These are phyloP conservation scores for Microdochium trichocladiopsis DNA, from an alignment of 2,329 filamentous ascomycete species.

Conservation along the genomic window DNA sequence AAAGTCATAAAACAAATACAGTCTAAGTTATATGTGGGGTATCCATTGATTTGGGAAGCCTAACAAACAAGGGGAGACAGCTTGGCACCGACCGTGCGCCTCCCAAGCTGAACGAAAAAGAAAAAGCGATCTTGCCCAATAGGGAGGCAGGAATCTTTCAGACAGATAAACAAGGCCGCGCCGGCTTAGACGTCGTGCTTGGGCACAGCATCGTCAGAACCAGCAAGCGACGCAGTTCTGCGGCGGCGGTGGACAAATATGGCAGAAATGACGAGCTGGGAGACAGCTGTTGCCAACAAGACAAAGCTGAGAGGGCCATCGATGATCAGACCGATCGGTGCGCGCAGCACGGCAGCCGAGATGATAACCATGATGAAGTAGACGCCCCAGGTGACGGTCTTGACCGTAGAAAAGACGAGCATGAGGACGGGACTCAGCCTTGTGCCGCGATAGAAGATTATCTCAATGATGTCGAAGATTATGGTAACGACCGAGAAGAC, in stretches of 20 bases:
- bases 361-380: conserved; percentile 6
- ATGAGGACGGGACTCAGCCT: conserved; percentile 6
- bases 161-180: too few species aligned
- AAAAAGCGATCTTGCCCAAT: too few species aligned
- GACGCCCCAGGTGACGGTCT: conserved; percentile 8
- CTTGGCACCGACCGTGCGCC: too few species aligned
- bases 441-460: conserved; percentile 4
- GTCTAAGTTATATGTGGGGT: too few species aligned
- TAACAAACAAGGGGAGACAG: too few species aligned
- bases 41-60: too few species aligned
- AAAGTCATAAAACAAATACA: too few species aligned
- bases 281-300: conserved; percentile 4
- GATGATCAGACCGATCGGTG: neutral
- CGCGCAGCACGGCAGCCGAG: neutral
- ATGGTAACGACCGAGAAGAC: conserved; percentile 6
- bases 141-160: too few species aligned
- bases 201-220: too few species aligned
- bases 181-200: too few species aligned
- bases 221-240: conserved; percentile 2
- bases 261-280: conserved; percentile 7
- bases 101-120: too few species aligned
- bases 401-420: conserved; percentile 6
- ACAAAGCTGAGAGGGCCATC: conserved; percentile 5
- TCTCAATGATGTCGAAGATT: conserved; percentile 7
- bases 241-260: conserved; percentile 6